Evolutionary conservation across 495 filamentous ascomycete species (phyloP), one percentile per base, ranked within the genome.

Genomic region (Saxispiralis lemnorum): DNA sequence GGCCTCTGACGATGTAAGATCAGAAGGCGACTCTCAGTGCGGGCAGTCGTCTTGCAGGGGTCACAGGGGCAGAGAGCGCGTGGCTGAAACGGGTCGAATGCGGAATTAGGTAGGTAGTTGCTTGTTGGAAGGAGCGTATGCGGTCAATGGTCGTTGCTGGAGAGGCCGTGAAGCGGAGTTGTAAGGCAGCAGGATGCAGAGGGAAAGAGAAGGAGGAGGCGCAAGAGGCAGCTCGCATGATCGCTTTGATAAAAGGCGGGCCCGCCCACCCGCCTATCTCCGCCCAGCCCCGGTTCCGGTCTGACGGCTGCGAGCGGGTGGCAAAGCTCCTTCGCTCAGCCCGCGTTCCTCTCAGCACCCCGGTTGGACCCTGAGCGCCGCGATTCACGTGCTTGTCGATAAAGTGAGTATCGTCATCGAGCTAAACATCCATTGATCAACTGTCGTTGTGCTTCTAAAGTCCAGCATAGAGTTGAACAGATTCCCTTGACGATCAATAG

Each of bases 101-200:
- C 37, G 15, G 6, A 19, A 39, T 24, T 39, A 18, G 24, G 24
- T 28, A 28, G 24, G 24, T 28, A 28, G 24, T 4, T 28, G 24
- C 5, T 4, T 28, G 7, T 28, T 19, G 33, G 46, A 48, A 48
- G 46, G 46, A 48, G 46, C 40, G 46, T 43, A 43, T 41, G 17
- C 31, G 46, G 46, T 48, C 46, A 43, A 48, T 48, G 21, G 32
- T 16, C 11, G 37, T 15, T 37, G 31, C 24, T n/a, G n/a, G n/a
- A n/a, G n/a, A n/a, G n/a, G n/a, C n/a, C n/a, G 24, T 9, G 24
- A 28, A 28, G 24, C 4, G 24, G 4, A 9, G 24, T 28, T 28
- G 24, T 28, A 4, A 28, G 24, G 24, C 24, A 28, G 24, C 24
- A 28, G 24, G 9, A n/a, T 6, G 18, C 9, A 47, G n/a, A 14